phyloP scores from a whole-genome alignment of 2,329 filamentous ascomycete genomes.

The Xylariaceae sp. region DNA sequence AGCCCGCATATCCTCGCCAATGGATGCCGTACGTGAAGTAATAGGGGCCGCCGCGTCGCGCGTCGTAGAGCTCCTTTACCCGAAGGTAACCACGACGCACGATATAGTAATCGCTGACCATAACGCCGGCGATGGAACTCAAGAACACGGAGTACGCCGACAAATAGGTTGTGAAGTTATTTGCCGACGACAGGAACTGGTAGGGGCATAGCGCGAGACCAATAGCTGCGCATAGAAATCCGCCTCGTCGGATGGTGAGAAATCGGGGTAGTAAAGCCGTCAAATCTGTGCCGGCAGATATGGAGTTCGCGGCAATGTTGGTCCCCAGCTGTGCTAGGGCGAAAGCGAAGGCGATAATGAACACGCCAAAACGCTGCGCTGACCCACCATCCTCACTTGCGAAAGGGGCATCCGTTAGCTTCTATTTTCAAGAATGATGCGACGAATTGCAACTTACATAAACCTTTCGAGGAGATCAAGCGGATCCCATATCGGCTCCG shows the following conservation, averaged over 20 bases:
- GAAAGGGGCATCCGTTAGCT: conserved; percentile 3
- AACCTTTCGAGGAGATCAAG: conserved; percentile 62
- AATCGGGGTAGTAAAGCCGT: conserved; percentile 74
- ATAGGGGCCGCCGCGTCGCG: conserved; percentile 61
- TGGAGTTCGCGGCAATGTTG: conserved; percentile 81
- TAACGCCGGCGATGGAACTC: conserved; percentile 89
- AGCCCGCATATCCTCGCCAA: conserved; percentile 79
- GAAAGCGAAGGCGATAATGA: conserved; percentile 65
- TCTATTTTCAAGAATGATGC: neutral
- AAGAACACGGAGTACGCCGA: conserved; percentile 91
- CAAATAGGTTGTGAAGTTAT: conserved; percentile 86
- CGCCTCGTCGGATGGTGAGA: conserved; percentile 79
- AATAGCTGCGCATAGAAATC: conserved; percentile 75
- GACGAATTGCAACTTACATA: conserved; percentile 35
- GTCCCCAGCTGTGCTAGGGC: conserved; percentile 77
- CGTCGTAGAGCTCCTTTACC: conserved; percentile 73
- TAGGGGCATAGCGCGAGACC: conserved; percentile 84
- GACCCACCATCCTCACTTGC: conserved; percentile 55
- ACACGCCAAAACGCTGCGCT: conserved; percentile 67
- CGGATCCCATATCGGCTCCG: conserved; percentile 67
- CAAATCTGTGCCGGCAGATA: conserved; percentile 78
- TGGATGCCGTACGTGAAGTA: conserved; percentile 69
- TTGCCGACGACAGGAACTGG: conserved; percentile 67
- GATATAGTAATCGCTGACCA: conserved; percentile 80
- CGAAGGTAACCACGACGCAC: conserved; percentile 79